Base-by-base conservation (phyloP, 108 stramenopile genomes). In the Cyclotella distinguenda region DNA sequence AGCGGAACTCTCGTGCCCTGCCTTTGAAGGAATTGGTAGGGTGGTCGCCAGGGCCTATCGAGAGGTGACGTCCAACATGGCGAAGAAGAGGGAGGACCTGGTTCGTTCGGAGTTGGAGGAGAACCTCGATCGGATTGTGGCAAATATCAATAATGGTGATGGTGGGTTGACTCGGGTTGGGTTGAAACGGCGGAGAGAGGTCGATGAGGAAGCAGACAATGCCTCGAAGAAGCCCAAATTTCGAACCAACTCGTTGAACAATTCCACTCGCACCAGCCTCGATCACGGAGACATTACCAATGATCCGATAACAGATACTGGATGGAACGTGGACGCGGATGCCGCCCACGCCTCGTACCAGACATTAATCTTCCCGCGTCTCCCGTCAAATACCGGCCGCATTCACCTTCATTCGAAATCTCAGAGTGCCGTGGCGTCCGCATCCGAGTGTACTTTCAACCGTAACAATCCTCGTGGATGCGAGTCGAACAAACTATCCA, bases 321-420 rank as follows among this genome's bases (percentile, higher is more conserved):
- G 25, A 45, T 13, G 16, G 6, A 23, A 43, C 15, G 28, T 0
- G 2, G 23, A 13, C 11, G 6, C 23, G 0, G 28, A 21, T 42
- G 22, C 30, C 9, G 31, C 23, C 45, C 15, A 27, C 47, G 13
- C 61, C 8, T 22, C 32, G 6, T 12, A 2, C 1, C 32, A 28
- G 22, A 66, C 23, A 47, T 27, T 67, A 32, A 31, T 56, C 15
- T 67, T 67, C 57, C 66, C 66, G 4, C 66, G 66, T 25, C 66
- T 67, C 16, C 66, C 66, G 10, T 67, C 54, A 30, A 60, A 51
- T 44, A 45, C 16, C 26, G 23, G 26, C 28, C 28, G 26, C 11
- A 38, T 57, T 10, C 56, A 38, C 25, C 34, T 32, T 6, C 15
- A 48, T 10, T 35, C 52, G 15, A 15, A 47, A 21, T 15, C 57